phyloP scores from a whole-genome alignment of 176 grass and related monocot species.

The Ensete glaucum region DNA sequence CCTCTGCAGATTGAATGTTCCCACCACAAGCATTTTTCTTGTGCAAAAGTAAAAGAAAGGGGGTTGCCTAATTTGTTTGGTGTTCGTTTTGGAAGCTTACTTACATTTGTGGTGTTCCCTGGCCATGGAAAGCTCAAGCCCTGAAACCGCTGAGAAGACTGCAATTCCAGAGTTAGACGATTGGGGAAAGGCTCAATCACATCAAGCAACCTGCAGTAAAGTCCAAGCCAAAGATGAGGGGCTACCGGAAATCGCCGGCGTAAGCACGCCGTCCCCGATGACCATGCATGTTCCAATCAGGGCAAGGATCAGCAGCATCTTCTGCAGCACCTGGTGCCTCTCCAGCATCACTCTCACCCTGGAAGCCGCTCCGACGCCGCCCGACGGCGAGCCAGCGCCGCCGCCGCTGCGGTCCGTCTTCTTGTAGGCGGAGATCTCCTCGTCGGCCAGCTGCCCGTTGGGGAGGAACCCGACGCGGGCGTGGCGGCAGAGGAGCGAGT shows the following conservation, averaged over 20 bases:
- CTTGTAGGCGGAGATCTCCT: constrained; percentile 25
- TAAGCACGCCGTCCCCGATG: constrained; percentile 92
- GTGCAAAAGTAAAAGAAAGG: too few relatives aligned
- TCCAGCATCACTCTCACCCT: constrained; percentile 51
- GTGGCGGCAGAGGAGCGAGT: constrained; percentile 90
- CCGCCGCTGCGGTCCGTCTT: constrained; percentile 25
- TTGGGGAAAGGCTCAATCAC: not conserved
- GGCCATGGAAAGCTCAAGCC: constrained; percentile 78
- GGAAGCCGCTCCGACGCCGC: constrained; percentile 1
- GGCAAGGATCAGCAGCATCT: constrained; percentile 60
- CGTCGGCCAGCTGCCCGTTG: constrained; percentile 47
- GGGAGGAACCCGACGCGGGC: constrained; percentile 77
- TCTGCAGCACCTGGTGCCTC: constrained; percentile 63
- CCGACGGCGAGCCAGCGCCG: constrained; percentile 2
- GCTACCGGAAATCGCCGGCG: constrained; percentile 80
- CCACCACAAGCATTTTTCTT: too few relatives aligned
- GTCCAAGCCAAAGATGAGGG: not conserved
- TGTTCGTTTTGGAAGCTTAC: constrained; percentile 10
- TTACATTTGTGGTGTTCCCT: constrained; percentile 99
- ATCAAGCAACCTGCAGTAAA: not conserved
- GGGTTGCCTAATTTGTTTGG: too few relatives aligned
- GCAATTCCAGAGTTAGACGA: constrained; percentile 25
- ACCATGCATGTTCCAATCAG: constrained; percentile 92
- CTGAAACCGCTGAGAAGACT: constrained; percentile 98
- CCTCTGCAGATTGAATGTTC: not conserved